phyloP scores from a whole-genome alignment of 2,329 filamentous ascomycete genomes.

The Cercospora zeina region DNA sequence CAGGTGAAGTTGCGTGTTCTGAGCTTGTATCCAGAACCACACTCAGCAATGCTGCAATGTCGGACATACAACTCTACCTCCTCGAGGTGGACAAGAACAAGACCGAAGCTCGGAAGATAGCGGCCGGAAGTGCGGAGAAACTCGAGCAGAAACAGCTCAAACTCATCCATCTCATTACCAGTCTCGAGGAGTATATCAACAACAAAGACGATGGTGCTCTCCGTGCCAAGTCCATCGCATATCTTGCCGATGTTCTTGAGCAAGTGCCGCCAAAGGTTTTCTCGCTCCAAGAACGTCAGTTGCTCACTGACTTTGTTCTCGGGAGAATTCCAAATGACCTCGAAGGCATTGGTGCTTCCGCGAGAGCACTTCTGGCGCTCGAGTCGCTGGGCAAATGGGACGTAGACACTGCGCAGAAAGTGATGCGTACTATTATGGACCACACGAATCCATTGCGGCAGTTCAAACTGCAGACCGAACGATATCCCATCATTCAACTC shows the following conservation, averaged over 20 bases:
- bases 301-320: conserved; percentile 64
- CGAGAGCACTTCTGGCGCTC: conserved; percentile 59
- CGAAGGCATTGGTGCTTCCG: conserved; percentile 57
- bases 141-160: conserved; percentile 61
- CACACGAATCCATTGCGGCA: conserved; percentile 61
- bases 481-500: conserved; percentile 63
- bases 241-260: conserved; percentile 54
- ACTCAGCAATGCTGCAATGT: conserved; percentile 45
- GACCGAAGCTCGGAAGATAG: conserved; percentile 48
- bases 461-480: conserved; percentile 60
- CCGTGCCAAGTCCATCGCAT: conserved; percentile 58
- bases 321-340: conserved; percentile 61
- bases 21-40: neutral
- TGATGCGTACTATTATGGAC: conserved; percentile 52
- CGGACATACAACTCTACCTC: conserved; percentile 55
- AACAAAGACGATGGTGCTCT: conserved; percentile 60
- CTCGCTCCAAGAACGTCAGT: conserved; percentile 59
- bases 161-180: conserved; percentile 63
- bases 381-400: conserved; percentile 63
- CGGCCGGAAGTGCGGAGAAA: conserved; percentile 48
- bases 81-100: conserved; percentile 53
- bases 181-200: conserved; percentile 66
- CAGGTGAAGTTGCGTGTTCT: neutral
- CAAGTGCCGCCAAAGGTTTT: conserved; percentile 57
- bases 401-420: conserved; percentile 55